phyloP scores from a whole-genome alignment of 2,329 filamentous ascomycete species.

The Geosmithia morbida region DNA sequence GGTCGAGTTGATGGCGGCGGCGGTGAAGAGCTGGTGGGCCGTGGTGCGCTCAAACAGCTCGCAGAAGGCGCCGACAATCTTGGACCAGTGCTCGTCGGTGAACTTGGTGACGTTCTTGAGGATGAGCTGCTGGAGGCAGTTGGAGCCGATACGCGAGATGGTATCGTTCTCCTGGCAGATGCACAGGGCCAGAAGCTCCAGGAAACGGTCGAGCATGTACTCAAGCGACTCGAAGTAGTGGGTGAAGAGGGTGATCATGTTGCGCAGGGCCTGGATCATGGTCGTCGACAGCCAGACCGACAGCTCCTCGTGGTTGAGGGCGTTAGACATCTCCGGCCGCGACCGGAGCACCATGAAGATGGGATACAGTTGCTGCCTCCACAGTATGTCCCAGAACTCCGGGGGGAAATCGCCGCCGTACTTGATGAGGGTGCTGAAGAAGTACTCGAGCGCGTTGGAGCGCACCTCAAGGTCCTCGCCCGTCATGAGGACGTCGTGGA shows the following conservation, averaged over 20 bases:
- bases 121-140: constrained; percentile 92
- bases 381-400: constrained; percentile 97
- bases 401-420: constrained; percentile 85
- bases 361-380: constrained; percentile 90
- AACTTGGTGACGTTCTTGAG: constrained; percentile 95
- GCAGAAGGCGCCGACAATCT: constrained; percentile 91
- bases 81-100: constrained; percentile 71
- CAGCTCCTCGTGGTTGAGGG: constrained; percentile 87
- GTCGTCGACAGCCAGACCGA: constrained; percentile 98
- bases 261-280: constrained; percentile 95
- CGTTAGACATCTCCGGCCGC: constrained; percentile 90
- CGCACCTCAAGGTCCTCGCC: constrained; percentile 95
- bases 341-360: constrained; percentile 98
- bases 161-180: constrained; percentile 99
- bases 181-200: constrained; percentile 85
- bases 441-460: constrained; percentile 80
- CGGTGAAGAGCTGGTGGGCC: constrained; percentile 87
- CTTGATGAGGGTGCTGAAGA: constrained; percentile 83
- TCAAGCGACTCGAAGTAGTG: constrained; percentile 95
- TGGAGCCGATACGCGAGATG: constrained; percentile 92
- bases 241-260: constrained; percentile 97
- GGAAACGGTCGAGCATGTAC: constrained; percentile 96
- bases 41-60: constrained; percentile 92
- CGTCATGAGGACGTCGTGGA: constrained; percentile 98
- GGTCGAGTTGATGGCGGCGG: constrained; percentile 44